phyloP scores from a whole-genome alignment of 108 stramenopile genomes.

The Skeletonema tropicum region DNA sequence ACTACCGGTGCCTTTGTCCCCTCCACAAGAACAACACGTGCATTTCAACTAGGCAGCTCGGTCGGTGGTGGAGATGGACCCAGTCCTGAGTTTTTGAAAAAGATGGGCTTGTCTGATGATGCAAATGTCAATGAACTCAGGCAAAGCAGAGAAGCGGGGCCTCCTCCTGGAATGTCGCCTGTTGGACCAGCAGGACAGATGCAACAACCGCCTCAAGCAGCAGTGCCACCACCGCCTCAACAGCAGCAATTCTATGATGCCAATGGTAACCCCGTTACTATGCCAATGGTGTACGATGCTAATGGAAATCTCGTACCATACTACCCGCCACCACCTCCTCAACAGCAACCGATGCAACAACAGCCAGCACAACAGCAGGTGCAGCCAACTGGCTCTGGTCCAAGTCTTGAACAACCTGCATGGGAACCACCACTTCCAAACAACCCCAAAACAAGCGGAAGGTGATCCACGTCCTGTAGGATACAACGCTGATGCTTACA shows the following conservation, averaged over 20 bases:
- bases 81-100: constrained; percentile 10
- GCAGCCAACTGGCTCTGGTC: constrained; percentile 7
- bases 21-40: constrained; percentile 1
- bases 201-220: constrained; percentile 6
- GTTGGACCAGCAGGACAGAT: neutral
- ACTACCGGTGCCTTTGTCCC: constrained; percentile 3
- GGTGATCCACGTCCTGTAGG: constrained; percentile 48
- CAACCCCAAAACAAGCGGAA: constrained; percentile 16
- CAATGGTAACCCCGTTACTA: constrained; percentile 36
- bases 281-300: constrained; percentile 46
- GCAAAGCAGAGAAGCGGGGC: neutral
- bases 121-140: neutral
- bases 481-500: constrained; percentile 70
- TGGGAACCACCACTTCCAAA: constrained; percentile 35
- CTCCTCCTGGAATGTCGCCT: constrained; percentile 6
- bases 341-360: constrained; percentile 50
- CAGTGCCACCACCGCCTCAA: constrained; percentile 7
- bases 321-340: constrained; percentile 24
- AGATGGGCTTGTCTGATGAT: constrained; percentile 8
- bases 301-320: constrained; percentile 40
- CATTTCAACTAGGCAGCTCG: neutral
- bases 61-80: constrained; percentile 48
- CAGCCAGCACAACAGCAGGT: constrained; percentile 13
- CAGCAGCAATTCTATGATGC: constrained; percentile 36
- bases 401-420: constrained; percentile 9